Conservation (phyloP, 257 asterid genomes). For the Fraxinus excelsior region DNA sequence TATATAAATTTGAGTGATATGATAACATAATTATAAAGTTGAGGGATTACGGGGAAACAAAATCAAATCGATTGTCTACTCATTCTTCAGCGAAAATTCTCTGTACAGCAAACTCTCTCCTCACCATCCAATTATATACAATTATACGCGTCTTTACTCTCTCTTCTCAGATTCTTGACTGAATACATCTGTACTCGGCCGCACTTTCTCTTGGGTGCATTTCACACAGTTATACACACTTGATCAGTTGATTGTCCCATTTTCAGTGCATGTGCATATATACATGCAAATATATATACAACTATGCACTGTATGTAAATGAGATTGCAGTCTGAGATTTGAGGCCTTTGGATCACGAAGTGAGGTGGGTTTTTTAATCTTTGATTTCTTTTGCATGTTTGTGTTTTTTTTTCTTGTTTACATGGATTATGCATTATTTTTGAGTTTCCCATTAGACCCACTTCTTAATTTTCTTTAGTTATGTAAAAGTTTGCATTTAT, state of each 20-base stretch:
- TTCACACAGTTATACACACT: background rate
- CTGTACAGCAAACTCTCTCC: background rate
- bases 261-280: constrained; percentile 1
- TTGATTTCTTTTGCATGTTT: constrained; percentile 1
- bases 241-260: background rate
- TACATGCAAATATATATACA: background rate
- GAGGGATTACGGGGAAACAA: too few species aligned
- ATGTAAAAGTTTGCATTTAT: constrained; percentile 8
- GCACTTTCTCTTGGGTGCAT: background rate
- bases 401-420: background rate
- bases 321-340: constrained; percentile 28
- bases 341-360: constrained; percentile 33
- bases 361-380: constrained; percentile 23
- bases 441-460: background rate
- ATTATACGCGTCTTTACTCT: background rate
- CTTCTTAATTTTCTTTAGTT: constrained; percentile 4
- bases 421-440: constrained; percentile 16
- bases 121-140: background rate
- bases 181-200: background rate
- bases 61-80: too few species aligned
- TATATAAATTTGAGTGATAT: too few species aligned
- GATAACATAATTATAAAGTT: too few species aligned
- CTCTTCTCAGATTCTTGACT: background rate
- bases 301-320: background rate
- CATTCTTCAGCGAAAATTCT: background rate